A percentile compares a stretch with the other conserved stretches of the same genome.
Evolutionary conservation across 2,329 filamentous ascomycete species (phyloP).

Genomic region (Erysiphe neolycopersici): DNA sequence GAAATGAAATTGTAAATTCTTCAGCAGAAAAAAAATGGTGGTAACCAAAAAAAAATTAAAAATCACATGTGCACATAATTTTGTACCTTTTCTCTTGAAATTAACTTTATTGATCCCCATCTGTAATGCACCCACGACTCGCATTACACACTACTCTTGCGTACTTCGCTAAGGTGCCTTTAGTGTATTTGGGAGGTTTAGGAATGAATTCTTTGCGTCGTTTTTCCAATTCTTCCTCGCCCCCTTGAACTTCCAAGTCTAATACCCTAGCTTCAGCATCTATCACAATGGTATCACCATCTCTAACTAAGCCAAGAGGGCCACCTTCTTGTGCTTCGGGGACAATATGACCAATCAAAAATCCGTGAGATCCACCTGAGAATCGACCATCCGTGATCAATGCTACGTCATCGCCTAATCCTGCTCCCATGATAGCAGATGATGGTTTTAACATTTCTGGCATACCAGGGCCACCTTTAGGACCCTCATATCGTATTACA

Average conservation of each 20-base stretch:
- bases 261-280: slow-evolving; percentile 28
- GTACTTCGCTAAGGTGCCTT: slow-evolving; percentile 33
- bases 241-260: slow-evolving; percentile 23
- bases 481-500: slow-evolving; percentile 48
- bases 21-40: no score
- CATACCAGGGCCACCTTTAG: slow-evolving; percentile 50
- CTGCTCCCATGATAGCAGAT: slow-evolving; percentile 47
- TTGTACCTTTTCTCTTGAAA: not conserved
- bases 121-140: slow-evolving; percentile 30
- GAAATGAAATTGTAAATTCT: no score
- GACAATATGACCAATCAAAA: slow-evolving; percentile 34
- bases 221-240: slow-evolving; percentile 22
- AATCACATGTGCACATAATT: not conserved
- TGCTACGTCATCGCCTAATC: slow-evolving; percentile 40
- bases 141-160: slow-evolving; percentile 26
- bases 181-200: slow-evolving; percentile 27
- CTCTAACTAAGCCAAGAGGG: slow-evolving; percentile 28
- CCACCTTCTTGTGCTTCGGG: slow-evolving; percentile 33
- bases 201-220: slow-evolving; percentile 23
- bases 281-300: slow-evolving; percentile 32
- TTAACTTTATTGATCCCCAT: slow-evolving; percentile 12
- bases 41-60: no score
- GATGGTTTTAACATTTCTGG: slow-evolving; percentile 48
- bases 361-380: slow-evolving; percentile 30
- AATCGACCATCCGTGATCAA: slow-evolving; percentile 45